Evolutionary conservation across 106 monocot species (phyloP).

Genomic region (Acorus calamus): DNA sequence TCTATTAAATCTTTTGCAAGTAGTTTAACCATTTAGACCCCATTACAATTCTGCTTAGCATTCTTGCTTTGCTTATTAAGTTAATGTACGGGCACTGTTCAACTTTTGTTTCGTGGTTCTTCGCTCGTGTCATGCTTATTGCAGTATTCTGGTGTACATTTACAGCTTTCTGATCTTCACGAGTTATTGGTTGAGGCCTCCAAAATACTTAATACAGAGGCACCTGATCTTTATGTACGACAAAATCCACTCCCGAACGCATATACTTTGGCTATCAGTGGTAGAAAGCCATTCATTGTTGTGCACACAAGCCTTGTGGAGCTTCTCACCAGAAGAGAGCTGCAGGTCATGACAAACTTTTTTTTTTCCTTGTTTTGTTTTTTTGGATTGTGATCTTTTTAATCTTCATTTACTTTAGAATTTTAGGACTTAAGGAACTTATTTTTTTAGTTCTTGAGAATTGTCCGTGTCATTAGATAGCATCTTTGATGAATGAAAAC

Average conservation of each 20-base stretch:
- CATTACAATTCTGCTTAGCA: too few relatives aligned
- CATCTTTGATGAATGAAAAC: too few relatives aligned
- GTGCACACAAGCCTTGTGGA: constrained; percentile 94
- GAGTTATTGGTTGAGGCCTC: constrained; percentile 65
- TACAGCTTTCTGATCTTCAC: constrained; percentile 74
- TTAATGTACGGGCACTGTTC: too few relatives aligned
- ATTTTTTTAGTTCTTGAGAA: too few relatives aligned
- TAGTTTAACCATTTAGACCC: too few relatives aligned
- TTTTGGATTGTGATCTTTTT: too few relatives aligned
- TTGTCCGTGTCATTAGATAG: too few relatives aligned
- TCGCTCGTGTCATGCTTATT: not conserved
- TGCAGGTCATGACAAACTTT: constrained; percentile 41
- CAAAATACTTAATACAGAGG: constrained; percentile 57
- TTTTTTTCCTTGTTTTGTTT: too few relatives aligned
- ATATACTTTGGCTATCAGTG: constrained; percentile 91
- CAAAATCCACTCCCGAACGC: constrained; percentile 98
- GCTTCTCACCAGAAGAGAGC: constrained; percentile 70
- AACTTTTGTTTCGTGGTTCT: not conserved
- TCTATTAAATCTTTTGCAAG: too few relatives aligned
- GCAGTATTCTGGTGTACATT: not conserved
- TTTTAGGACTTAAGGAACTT: too few relatives aligned
- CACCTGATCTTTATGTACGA: constrained; percentile 87
- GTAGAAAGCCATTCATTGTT: constrained; percentile 90
- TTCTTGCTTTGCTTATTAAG: too few relatives aligned
- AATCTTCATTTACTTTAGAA: too few relatives aligned